A percentile compares a stretch with the other conserved stretches of the same genome.
These are phyloP conservation scores for Staphylotrichum longicolle DNA, from an alignment of 495 filamentous ascomycete genomes.

Conservation along the genomic window DNA sequence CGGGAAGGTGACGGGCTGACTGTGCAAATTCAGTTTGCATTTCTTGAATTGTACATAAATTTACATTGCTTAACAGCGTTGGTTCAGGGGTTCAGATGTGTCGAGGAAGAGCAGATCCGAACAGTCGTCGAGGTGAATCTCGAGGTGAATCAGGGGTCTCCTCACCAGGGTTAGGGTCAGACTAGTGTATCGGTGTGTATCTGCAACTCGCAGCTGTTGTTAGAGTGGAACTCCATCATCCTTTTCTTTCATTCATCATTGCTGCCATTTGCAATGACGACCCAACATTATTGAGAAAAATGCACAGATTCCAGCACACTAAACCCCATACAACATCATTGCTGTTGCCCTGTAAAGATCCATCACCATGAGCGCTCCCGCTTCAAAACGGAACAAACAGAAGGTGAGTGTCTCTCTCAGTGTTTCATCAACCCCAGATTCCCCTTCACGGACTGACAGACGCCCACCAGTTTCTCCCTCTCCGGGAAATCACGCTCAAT, in stretches of 20 bases:
- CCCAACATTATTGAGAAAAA: background rate
- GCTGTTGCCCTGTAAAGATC: no score
- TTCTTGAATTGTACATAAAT: background rate
- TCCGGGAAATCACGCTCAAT: slow-evolving; percentile 44
- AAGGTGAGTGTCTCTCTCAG: slow-evolving; percentile 18
- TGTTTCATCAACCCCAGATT: background rate
- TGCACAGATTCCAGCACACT: background rate
- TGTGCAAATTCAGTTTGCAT: background rate
- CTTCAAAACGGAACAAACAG: slow-evolving; percentile 21
- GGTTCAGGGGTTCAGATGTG: background rate
- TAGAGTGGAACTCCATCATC: slow-evolving; percentile 1
- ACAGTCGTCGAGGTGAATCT: no score
- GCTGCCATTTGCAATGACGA: background rate
- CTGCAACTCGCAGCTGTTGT: no score
- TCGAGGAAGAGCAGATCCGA: no score
- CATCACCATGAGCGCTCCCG: slow-evolving; percentile 15
- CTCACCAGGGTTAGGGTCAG: background rate
- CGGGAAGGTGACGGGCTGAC: background rate
- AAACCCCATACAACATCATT: background rate
- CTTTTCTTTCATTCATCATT: slow-evolving; percentile 1
- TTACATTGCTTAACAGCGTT: background rate
- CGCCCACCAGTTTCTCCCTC: slow-evolving; percentile 34
- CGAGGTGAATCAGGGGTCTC: no score
- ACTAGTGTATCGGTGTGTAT: no score
- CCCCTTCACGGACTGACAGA: background rate